Base-by-base conservation (phyloP, 257 asterid genomes). In the Solanum paucissectum region DNA sequence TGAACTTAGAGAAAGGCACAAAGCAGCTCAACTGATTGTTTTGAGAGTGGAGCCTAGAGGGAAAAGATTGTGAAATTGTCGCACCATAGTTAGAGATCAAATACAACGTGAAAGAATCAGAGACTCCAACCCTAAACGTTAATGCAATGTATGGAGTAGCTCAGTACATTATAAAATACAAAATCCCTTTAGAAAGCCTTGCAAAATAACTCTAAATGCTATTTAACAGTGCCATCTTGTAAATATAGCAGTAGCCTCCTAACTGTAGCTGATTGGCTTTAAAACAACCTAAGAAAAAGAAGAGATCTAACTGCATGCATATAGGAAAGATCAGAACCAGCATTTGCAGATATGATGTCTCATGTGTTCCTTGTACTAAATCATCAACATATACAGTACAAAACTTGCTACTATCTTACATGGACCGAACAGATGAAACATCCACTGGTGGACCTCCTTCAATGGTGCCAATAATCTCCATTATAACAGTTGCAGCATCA, bases 401-500 rank as follows among this genome's bases (percentile, higher is more conserved):
- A 81, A 81, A 81, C 36, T 60, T 75, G 29, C 75, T 82, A 89
- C 49, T 89, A 52, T 91, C 99, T 95, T 95, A 97, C 99, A 97
- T 97, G 92, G 98, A 97, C 49, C 98, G 96, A 73, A 95, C 98
- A 71, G 94, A 97, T 83, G 98, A 94, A 91, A 97, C 98, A 92
- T 97, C 99, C 49, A 94, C 98, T 5, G 98, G 98, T 52, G 98
- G 98, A 83, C 98, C 97, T 91, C 98, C 98, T 90, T 97, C 99
- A 64, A 97, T 95, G 69, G 98, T 95, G 89, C 92, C 93, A 73
- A 97, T 95, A 79, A 97, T 97, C 90, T 97, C 99, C 88, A 94
- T 92, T 91, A 95, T 95, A 89, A 94, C 93, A 36, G 91, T 90
- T 12, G 94, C 94, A 73, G 95, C 92, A 86, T 97, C 99, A 29